Evolutionary conservation across 306 rosid species (phyloP), one percentile per base, ranked within the genome.

Genomic region (Malus fusca): DNA sequence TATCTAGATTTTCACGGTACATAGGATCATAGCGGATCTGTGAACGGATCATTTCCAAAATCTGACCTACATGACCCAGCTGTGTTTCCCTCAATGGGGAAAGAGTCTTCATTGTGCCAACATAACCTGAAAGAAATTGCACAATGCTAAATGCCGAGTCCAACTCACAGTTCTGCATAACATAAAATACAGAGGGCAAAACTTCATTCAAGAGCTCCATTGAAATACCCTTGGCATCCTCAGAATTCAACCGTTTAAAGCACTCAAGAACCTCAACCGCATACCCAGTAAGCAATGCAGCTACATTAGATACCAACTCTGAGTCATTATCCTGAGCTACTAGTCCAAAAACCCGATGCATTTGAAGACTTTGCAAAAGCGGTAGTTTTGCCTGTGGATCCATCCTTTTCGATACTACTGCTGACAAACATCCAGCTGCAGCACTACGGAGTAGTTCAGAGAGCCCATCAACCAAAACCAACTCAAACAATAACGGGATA

Each of bases 321-420:
- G 91, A 78, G 77, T 95, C 90, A 4, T 67, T 75, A 80, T 89
- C 89, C 75, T 85, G 86, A 1, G 85, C 75, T 63, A 95, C 89
- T 82, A 92, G 78, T 77, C 93, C 86, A 79, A 90, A 86, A 30
- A 92, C 85, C n/a, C 83, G 91, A 69, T 76, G 84, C 51, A 95
- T 85, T 51, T 85, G 93, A 71, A 95, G 99, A 82, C 84, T 89
- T 79, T 88, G 93, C 91, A 95, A 89, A 73, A 95, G 85, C 8
- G 91, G 77, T 14, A 95, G 79, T 68, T 95, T 95, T 1, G 93
- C 78, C 68, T 85, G 93, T 4, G 86, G 84, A 51, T 90, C 97
- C 97, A 95, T 95, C 78, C 97, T 80, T 86, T 95, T 95, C 3
- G 91, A 89, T 73, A 90, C 92, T 22, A 90, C 96, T 15, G 97